phyloP scores from a whole-genome alignment of 371 early-diverging fungal species.

The Encephalitozoon cuniculi region DNA sequence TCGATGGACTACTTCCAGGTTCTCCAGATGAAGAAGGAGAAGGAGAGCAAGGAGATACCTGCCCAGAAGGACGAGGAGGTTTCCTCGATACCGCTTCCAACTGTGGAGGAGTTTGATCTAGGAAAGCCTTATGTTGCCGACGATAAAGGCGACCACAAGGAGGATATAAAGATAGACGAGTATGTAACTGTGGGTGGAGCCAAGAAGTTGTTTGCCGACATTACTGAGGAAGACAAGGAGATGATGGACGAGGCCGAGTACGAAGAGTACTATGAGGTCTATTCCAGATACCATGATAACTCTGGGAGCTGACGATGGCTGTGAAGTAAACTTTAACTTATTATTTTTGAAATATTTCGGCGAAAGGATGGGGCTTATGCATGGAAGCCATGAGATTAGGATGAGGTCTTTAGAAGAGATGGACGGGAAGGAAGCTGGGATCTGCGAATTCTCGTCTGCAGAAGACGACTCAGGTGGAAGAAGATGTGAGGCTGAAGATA shows the following conservation, averaged over 20 bases:
- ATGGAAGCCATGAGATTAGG: not conserved
- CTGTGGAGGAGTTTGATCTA: not conserved
- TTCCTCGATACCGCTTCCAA: not conserved
- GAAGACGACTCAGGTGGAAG: not conserved
- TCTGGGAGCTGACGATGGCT: not conserved
- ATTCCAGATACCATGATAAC: conserved; percentile 27
- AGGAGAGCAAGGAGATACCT: not conserved
- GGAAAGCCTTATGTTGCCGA: not conserved
- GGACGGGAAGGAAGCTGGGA: not conserved
- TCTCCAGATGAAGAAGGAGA: conserved; percentile 37
- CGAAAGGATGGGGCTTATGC: not conserved
- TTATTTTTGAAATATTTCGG: not conserved
- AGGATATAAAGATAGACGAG: not conserved
- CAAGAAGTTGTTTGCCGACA: conserved; percentile 45
- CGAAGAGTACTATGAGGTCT: conserved; percentile 61
- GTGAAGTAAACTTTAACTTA: not conserved
- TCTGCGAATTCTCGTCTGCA: too few relatives aligned
- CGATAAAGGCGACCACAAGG: not conserved
- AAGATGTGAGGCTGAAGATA: too few relatives aligned
- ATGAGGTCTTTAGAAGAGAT: not conserved
- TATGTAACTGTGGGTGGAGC: conserved; percentile 54
- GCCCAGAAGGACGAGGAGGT: conserved; percentile 16
- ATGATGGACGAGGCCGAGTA: conserved; percentile 61
- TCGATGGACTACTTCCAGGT: conserved; percentile 56
- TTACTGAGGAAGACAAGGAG: conserved; percentile 62